Evolutionary conservation across 352 stramenopile genomes (phyloP).

Genomic region (Pythium dissimile): DNA sequence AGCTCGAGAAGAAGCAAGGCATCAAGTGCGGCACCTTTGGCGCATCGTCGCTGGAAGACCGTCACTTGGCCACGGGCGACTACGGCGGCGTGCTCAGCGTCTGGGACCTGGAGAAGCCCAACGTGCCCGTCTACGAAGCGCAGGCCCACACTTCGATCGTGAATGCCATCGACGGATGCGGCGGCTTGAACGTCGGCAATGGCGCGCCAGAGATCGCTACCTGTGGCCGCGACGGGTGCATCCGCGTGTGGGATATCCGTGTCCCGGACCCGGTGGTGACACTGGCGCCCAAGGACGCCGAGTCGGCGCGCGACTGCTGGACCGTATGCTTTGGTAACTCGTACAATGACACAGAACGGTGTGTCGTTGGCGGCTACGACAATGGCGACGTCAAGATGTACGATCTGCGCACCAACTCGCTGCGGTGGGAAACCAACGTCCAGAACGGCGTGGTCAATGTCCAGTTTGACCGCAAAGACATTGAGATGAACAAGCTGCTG

Average conservation of each 20-base stretch:
- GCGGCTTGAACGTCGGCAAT: slow-evolving; percentile 83
- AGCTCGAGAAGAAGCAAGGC: slow-evolving; percentile 83
- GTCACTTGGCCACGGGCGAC: slow-evolving; percentile 84
- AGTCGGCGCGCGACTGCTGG: slow-evolving; percentile 92
- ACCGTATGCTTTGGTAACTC: slow-evolving; percentile 95
- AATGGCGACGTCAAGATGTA: slow-evolving; percentile 98
- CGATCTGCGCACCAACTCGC: slow-evolving; percentile 90
- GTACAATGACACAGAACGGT: slow-evolving; percentile 92
- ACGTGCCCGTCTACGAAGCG: slow-evolving; percentile 81
- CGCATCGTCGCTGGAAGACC: slow-evolving; percentile 85
- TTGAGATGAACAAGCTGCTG: slow-evolving; percentile 97
- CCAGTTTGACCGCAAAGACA: slow-evolving; percentile 96
- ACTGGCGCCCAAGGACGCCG: slow-evolving; percentile 85
- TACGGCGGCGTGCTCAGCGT: slow-evolving; percentile 75
- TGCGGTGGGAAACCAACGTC: slow-evolving; percentile 96
- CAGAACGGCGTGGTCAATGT: slow-evolving; percentile 95
- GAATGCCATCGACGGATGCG: slow-evolving; percentile 95
- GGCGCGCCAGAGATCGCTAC: slow-evolving; percentile 95
- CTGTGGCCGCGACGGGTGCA: slow-evolving; percentile 91
- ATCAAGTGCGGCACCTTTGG: slow-evolving; percentile 97
- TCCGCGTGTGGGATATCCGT: slow-evolving; percentile 95
- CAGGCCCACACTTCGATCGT: slow-evolving; percentile 93
- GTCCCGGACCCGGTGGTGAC: slow-evolving; percentile 90
- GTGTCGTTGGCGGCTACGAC: slow-evolving; percentile 93
- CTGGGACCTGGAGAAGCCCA: slow-evolving; percentile 83